These are phyloP conservation scores for Sanghuangporus weigelae DNA, from an alignment of 1,284 basidiomycete species.

Conservation along the genomic window DNA sequence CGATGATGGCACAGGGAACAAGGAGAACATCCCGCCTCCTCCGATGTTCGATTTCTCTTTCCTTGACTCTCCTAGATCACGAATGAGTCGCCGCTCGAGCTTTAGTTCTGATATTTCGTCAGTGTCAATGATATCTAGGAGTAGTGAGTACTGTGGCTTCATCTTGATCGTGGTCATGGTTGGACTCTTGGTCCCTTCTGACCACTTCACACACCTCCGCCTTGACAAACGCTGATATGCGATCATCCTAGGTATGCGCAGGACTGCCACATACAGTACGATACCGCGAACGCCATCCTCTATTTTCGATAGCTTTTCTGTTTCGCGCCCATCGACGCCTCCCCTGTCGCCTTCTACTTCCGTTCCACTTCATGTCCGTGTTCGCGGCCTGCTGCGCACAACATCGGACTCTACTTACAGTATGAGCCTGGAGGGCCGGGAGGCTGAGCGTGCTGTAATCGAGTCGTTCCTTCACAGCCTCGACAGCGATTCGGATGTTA, in stretches of 20 bases:
- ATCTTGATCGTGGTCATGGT: not conserved
- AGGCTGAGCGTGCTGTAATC: conserved; percentile 51
- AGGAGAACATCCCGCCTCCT: conserved; percentile 71
- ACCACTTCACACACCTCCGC: not conserved
- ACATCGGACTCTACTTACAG: conserved; percentile 48
- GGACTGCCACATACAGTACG: conserved; percentile 41
- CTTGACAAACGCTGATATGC: not conserved
- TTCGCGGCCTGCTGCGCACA: conserved; percentile 61
- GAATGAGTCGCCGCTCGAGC: conserved; percentile 13
- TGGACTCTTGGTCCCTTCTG: not conserved
- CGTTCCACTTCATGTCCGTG: conserved; percentile 57
- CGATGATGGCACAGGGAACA: conserved; percentile 58
- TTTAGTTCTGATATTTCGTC: conserved; percentile 13
- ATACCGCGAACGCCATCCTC: conserved; percentile 33
- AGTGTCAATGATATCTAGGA: not conserved
- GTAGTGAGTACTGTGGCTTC: conserved; percentile 13
- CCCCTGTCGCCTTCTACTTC: conserved; percentile 51
- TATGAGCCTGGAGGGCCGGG: conserved; percentile 56
- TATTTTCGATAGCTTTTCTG: conserved; percentile 29
- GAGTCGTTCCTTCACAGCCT: conserved; percentile 37
- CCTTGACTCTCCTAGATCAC: conserved; percentile 30
- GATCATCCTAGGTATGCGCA: conserved; percentile 27
- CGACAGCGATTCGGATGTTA: conserved; percentile 27
- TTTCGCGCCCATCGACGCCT: conserved; percentile 47
- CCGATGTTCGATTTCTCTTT: conserved; percentile 25